Evolutionary conservation across 2,329 filamentous ascomycete species (phyloP).

Genomic region (Xylaria hypoxylon): DNA sequence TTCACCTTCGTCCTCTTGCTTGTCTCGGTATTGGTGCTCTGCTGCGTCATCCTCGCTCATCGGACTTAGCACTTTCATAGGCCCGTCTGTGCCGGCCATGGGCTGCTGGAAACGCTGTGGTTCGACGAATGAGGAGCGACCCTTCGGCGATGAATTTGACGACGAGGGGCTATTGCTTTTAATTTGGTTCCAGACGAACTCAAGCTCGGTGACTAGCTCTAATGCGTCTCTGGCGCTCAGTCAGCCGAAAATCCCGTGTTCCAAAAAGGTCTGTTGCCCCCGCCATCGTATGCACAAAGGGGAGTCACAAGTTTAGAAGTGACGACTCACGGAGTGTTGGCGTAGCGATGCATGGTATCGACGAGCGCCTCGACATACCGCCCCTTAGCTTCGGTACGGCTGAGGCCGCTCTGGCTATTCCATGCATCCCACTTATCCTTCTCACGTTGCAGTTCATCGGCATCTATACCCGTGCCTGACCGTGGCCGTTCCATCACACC

Average conservation of each 20-base stretch:
- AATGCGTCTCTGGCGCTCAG: constrained; percentile 72
- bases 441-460: constrained; percentile 68
- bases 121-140: constrained; percentile 51
- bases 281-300: background rate
- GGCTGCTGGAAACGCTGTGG: constrained; percentile 61
- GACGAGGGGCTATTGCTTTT: constrained; percentile 83
- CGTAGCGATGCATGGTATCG: constrained; percentile 96
- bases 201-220: constrained; percentile 91
- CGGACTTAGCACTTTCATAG: constrained; percentile 80
- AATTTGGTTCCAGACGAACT: constrained; percentile 99
- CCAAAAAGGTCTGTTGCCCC: background rate
- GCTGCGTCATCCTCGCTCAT: constrained; percentile 86
- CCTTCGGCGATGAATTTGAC: constrained; percentile 66
- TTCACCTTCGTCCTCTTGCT: constrained; percentile 58
- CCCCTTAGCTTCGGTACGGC: constrained; percentile 91
- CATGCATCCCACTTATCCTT: constrained; percentile 91
- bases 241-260: constrained; percentile 27
- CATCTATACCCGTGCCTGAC: constrained; percentile 58
- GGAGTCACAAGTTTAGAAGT: background rate
- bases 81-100: constrained; percentile 62
- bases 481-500: constrained; percentile 89
- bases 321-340: constrained; percentile 77
- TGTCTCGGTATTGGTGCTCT: constrained; percentile 65
- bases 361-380: constrained; percentile 94
- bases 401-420: constrained; percentile 86